Evolutionary conservation across 2,329 filamentous ascomycete species (phyloP).

Genomic region (Fragosphaeria purpurea): DNA sequence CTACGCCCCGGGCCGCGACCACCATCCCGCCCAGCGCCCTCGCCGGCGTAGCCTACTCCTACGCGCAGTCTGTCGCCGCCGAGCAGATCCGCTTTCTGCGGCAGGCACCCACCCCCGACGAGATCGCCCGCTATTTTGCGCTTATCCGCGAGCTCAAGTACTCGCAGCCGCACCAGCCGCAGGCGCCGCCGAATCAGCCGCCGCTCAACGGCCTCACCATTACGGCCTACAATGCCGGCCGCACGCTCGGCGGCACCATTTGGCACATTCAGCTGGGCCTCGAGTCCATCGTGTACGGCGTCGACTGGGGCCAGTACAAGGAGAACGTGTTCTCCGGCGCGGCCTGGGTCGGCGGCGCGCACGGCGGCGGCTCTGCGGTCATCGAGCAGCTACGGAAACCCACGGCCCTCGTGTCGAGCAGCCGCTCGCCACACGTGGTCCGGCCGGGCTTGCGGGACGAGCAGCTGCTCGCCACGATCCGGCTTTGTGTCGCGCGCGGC

Average conservation of each 20-base stretch:
- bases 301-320: constrained; percentile 96
- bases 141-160: constrained; percentile 90
- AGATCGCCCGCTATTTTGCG: constrained; percentile 87
- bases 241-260: constrained; percentile 92
- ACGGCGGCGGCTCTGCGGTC: constrained; percentile 69
- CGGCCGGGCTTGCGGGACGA: constrained; percentile 80
- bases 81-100: constrained; percentile 45
- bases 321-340: constrained; percentile 92
- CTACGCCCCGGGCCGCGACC: constrained; percentile 76
- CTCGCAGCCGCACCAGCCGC: constrained; percentile 87
- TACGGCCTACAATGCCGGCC: constrained; percentile 92
- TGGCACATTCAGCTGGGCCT: constrained; percentile 97
- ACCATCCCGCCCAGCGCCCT: constrained; percentile 66
- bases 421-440: constrained; percentile 57
- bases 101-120: constrained; percentile 68
- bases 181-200: constrained; percentile 77
- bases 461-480: constrained; percentile 72
- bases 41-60: constrained; percentile 50
- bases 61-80: constrained; percentile 38
- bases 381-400: constrained; percentile 90
- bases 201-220: constrained; percentile 85
- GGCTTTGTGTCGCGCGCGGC: constrained; percentile 64
- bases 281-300: constrained; percentile 93
- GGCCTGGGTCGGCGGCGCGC: constrained; percentile 74
- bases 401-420: constrained; percentile 88